Evolutionary conservation across 2,329 filamentous ascomycete genomes (phyloP).

Genomic region (Colletotrichum sp.): DNA sequence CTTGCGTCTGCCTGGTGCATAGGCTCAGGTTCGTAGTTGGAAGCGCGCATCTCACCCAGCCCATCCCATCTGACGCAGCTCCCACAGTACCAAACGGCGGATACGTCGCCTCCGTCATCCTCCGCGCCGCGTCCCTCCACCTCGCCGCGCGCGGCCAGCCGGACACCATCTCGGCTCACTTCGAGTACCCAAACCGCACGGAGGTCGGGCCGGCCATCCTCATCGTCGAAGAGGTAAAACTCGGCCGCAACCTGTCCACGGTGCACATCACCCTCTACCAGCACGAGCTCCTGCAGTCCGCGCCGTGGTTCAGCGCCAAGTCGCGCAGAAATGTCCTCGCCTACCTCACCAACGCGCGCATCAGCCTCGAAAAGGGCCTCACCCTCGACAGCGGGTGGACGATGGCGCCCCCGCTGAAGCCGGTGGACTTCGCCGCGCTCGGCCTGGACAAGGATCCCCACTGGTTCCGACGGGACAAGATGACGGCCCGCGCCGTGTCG

Average conservation of each 20-base stretch:
- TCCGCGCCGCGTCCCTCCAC: constrained; percentile 38
- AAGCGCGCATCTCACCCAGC: not conserved
- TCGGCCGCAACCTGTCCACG: constrained; percentile 44
- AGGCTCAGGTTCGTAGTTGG: constrained; percentile 22
- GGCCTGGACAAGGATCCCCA: constrained; percentile 27
- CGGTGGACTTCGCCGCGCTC: constrained; percentile 30
- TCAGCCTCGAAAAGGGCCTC: constrained; percentile 35
- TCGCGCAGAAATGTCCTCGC: constrained; percentile 36
- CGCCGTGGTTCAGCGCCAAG: constrained; percentile 38
- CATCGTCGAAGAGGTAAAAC: constrained; percentile 44
- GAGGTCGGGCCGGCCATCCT: constrained; percentile 40
- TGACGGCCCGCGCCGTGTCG: not conserved
- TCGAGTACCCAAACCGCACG: constrained; percentile 46
- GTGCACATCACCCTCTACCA: constrained; percentile 49
- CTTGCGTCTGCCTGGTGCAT: constrained; percentile 27
- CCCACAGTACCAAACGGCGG: constrained; percentile 49
- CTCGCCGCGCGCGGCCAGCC: constrained; percentile 36
- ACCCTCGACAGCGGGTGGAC: constrained; percentile 12
- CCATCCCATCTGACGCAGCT: not conserved
- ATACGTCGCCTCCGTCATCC: constrained; percentile 46
- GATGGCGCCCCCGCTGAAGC: constrained; percentile 20
- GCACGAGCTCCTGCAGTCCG: constrained; percentile 31
- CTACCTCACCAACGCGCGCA: constrained; percentile 44
- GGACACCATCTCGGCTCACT: constrained; percentile 43
- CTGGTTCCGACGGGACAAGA: constrained; percentile 26